These are phyloP conservation scores for Fusarium brevicatenulatum DNA, from an alignment of 2,329 filamentous ascomycete genomes.

Conservation along the genomic window DNA sequence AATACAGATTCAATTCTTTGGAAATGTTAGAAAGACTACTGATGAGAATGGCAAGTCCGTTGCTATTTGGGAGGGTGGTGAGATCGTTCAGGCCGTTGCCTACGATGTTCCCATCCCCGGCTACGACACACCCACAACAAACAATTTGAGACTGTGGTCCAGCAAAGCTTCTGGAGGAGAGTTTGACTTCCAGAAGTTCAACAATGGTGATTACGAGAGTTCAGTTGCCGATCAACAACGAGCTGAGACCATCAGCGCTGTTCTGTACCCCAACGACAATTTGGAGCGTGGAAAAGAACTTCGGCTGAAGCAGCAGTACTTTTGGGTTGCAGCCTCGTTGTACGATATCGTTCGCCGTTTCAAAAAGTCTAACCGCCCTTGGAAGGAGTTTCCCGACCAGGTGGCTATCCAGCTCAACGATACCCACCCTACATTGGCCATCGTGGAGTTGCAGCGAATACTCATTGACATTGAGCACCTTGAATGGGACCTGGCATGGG, in stretches of 20 bases:
- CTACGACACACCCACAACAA: slow-evolving; percentile 88
- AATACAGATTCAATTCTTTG: slow-evolving; percentile 87
- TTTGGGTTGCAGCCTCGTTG: slow-evolving; percentile 97
- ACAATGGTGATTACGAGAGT: slow-evolving; percentile 96
- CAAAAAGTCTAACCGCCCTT: slow-evolving; percentile 94
- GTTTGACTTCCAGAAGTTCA: slow-evolving; percentile 99
- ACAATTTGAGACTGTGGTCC: slow-evolving; percentile 97
- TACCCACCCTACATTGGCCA: slow-evolving; percentile 94
- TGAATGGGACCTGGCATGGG: slow-evolving; percentile 93
- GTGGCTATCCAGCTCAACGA: slow-evolving; percentile 98
- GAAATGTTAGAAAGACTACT: slow-evolving; percentile 78
- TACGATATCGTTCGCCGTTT: slow-evolving; percentile 97
- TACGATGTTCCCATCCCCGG: slow-evolving; percentile 95
- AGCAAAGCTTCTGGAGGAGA: slow-evolving; percentile 97
- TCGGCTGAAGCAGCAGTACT: slow-evolving; percentile 98
- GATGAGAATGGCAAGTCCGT: slow-evolving; percentile 81
- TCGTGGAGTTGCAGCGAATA: slow-evolving; percentile 95
- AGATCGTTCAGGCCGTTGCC: slow-evolving; percentile 90
- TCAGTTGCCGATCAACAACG: slow-evolving; percentile 98
- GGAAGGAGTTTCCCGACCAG: slow-evolving; percentile 92
- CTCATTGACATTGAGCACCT: slow-evolving; percentile 89
- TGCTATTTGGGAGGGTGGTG: slow-evolving; percentile 88
- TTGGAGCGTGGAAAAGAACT: slow-evolving; percentile 96
- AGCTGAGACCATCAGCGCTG: slow-evolving; percentile 98
- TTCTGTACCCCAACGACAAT: slow-evolving; percentile 97